Percentiles rank a stretch among this genome's conserved stretches.
phyloP scores from a whole-genome alignment of 164 flowering plant genomes.

The Vitis amurensis region DNA sequence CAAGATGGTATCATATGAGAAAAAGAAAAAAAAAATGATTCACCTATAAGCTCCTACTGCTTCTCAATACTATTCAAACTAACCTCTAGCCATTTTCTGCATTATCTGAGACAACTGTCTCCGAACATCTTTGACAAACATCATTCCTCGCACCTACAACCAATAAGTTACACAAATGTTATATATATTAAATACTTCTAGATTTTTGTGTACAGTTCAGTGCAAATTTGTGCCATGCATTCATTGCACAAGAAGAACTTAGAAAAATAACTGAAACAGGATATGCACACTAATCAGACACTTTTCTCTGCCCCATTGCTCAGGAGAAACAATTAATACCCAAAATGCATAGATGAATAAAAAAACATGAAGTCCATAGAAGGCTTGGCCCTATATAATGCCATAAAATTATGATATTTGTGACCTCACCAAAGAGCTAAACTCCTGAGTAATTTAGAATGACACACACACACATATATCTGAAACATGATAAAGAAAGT shows the following conservation, averaged over 20 bases:
- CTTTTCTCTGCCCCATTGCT: too few species aligned
- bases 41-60: too few species aligned
- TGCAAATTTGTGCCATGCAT: not conserved
- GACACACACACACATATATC: not conserved
- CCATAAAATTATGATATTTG: too few species aligned
- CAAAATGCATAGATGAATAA: too few species aligned
- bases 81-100: slow-evolving; percentile 85
- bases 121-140: slow-evolving; percentile 84
- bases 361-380: too few species aligned
- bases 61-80: slow-evolving; percentile 5
- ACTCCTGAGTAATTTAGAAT: too few species aligned
- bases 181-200: slow-evolving; percentile 1
- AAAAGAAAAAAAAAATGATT: not conserved
- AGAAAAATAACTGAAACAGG: too few species aligned
- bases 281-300: too few species aligned
- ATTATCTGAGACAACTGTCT: slow-evolving; percentile 85
- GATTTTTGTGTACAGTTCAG: not conserved
- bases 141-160: slow-evolving; percentile 87
- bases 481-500: slow-evolving; percentile 1
- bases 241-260: too few species aligned
- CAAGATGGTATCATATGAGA: not conserved
- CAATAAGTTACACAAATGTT: slow-evolving; percentile 13
- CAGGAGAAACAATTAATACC: too few species aligned
- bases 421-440: too few species aligned
- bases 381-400: too few species aligned